These are phyloP conservation scores for Dendrobium catenatum DNA, from an alignment of 106 monocot species.

Conservation along the genomic window DNA sequence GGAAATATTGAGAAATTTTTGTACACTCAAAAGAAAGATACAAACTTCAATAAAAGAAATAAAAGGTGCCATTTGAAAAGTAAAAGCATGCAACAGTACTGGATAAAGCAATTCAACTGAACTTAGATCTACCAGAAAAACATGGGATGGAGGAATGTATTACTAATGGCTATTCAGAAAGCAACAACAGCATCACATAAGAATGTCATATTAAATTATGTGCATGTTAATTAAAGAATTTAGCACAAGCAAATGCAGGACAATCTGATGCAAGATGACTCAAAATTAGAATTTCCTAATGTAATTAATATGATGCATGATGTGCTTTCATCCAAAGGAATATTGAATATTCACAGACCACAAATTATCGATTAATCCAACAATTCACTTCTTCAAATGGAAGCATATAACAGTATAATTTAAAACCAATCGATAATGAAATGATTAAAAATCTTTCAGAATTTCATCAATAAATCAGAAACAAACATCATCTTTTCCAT, in stretches of 20 bases:
- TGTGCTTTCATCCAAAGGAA: no score
- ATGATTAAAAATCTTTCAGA: no score
- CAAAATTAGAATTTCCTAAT: no score
- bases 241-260: not conserved
- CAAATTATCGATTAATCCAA: no score
- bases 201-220: slow-evolving; percentile 1
- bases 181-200: not conserved
- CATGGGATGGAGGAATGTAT: not conserved
- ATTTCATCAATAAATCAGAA: no score
- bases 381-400: no score
- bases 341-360: no score
- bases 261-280: not conserved
- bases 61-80: not conserved
- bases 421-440: no score
- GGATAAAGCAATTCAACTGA: not conserved
- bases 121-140: not conserved
- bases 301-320: no score
- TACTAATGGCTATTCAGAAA: not conserved
- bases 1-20: not conserved
- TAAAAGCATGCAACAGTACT: not conserved
- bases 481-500: no score
- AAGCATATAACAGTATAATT: no score
- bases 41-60: not conserved
- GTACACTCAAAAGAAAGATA: not conserved
- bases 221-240: not conserved